Evolutionary conservation across 164 flowering plant species (phyloP), one percentile per base, ranked within the genome.

Genomic region (Santalum album): DNA sequence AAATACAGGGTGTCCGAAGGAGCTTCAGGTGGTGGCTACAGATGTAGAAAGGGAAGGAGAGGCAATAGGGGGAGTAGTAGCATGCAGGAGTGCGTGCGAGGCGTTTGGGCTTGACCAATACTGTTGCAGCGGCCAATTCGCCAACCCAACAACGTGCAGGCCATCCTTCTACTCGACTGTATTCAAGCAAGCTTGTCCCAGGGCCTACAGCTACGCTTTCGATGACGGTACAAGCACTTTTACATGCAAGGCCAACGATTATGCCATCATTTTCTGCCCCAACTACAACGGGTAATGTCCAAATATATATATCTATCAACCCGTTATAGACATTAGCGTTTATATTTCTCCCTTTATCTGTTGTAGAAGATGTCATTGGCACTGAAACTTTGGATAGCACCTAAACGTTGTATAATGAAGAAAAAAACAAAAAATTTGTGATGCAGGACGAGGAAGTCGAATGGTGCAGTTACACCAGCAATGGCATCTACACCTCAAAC

Each of bases 371-470:
- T n/a, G n/a, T n/a, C n/a, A n/a, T n/a, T n/a, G n/a, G n/a, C n/a
- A n/a, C 34, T 29, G 34, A 4, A 4, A 3, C 34, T 29, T 4
- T 29, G 34, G 9, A 29, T 29, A 29, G 9, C 34, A 29, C 9
- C 9, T 29, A 29, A 29, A 29, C 9, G 34, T 29, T 29, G 34
- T 9, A n/a, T 29, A 3, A 29, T 29, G 9, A 29, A 29, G 34
- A 29, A 29, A 29, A 9, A 9, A 9, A 29, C 9, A 9, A 3
- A 4, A 29, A 29, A 3, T 29, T 9, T 11, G 34, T 11, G 34
- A 27, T 57, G 58, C 75, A 71, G 72, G 60, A 14, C 39, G 24
- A 58, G 50, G 46, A 49, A 57, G 29, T 51, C 71, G 1, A 44
- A 36, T 46, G 52, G 43, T 20, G 22, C 39, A 24, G 18, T 42